phyloP scores from a whole-genome alignment of 192 early-diverging fungal genomes.

The Podila verticillata region DNA sequence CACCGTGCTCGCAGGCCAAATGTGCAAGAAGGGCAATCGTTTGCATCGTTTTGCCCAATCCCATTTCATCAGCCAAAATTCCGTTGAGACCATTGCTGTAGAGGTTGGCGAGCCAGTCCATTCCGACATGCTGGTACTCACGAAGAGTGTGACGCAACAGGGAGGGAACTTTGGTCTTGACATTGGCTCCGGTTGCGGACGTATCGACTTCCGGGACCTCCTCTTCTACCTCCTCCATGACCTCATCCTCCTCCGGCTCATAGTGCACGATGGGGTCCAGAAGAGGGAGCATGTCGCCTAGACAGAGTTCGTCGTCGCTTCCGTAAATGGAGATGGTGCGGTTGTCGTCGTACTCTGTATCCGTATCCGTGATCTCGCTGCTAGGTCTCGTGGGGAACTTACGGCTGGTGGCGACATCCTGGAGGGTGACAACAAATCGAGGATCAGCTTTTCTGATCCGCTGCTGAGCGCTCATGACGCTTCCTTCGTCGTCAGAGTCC shows the following conservation, averaged over 20 bases:
- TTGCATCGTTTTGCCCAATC: conserved; percentile 73
- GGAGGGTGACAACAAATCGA: conserved; percentile 39
- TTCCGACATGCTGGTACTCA: conserved; percentile 90
- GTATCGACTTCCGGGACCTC: conserved; percentile 24
- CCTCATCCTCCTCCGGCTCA: conserved; percentile 12
- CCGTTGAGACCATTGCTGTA: conserved; percentile 87
- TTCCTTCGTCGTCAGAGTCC: conserved; percentile 35
- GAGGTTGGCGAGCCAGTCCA: conserved; percentile 90
- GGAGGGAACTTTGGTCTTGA: conserved; percentile 64
- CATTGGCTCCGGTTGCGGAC: conserved; percentile 52
- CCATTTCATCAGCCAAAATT: conserved; percentile 77
- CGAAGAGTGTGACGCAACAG: conserved; percentile 76
- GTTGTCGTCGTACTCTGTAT: conserved; percentile 46
- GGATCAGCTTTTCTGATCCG: conserved; percentile 28
- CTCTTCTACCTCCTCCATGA: conserved; percentile 7
- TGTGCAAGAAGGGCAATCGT: conserved; percentile 75
- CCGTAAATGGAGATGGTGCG: conserved; percentile 43
- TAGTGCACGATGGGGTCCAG: conserved; percentile 21
- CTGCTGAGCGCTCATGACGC: conserved; percentile 39
- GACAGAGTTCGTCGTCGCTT: conserved; percentile 46
- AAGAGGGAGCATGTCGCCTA: conserved; percentile 38
- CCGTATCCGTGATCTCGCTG: conserved; percentile 45
- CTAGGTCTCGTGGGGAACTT: conserved; percentile 45
- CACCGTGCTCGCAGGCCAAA: conserved; percentile 66
- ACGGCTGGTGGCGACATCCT: conserved; percentile 34